These are phyloP conservation scores for Coniferiporia sulphurascens DNA, from an alignment of 1,284 basidiomycete genomes.

Conservation along the genomic window DNA sequence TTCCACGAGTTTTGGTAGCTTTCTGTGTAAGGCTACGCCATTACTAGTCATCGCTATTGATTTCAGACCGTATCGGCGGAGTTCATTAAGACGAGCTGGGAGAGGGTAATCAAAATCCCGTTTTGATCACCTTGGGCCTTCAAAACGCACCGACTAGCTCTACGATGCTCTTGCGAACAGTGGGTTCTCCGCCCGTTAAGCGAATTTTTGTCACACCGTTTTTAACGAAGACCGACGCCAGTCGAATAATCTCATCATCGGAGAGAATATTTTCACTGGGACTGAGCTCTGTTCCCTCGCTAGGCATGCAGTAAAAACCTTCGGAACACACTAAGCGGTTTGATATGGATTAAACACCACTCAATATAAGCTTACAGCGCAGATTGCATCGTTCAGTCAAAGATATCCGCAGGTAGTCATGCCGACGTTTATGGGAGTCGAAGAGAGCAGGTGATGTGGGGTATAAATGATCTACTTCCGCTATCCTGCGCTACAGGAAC, in stretches of 20 bases:
- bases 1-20: conserved; percentile 59
- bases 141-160: conserved; percentile 59
- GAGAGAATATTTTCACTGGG: conserved; percentile 67
- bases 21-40: conserved; percentile 71
- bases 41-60: conserved; percentile 88
- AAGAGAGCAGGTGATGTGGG: conserved; percentile 41
- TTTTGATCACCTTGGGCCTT: background rate
- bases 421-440: conserved; percentile 66
- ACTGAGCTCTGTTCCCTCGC: conserved; percentile 72
- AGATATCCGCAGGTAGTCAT: conserved; percentile 83
- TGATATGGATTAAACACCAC: background rate
- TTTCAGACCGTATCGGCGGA: conserved; percentile 57
- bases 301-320: conserved; percentile 92
- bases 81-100: conserved; percentile 49
- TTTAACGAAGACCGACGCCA: conserved; percentile 75
- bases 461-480: conserved; percentile 2
- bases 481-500: background rate
- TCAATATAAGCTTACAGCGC: conserved; percentile 50
- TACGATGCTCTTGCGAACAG: conserved; percentile 72
- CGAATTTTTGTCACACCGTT: conserved; percentile 84
- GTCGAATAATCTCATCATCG: conserved; percentile 69
- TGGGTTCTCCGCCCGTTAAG: conserved; percentile 86
- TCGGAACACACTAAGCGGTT: conserved; percentile 4
- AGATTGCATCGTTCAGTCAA: conserved; percentile 86
- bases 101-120: conserved; percentile 13